Percentiles rank a stretch among this genome's conserved stretches.
phyloP scores from a whole-genome alignment of 75 land plant genomes.

The Cunninghamia lanceolata region DNA sequence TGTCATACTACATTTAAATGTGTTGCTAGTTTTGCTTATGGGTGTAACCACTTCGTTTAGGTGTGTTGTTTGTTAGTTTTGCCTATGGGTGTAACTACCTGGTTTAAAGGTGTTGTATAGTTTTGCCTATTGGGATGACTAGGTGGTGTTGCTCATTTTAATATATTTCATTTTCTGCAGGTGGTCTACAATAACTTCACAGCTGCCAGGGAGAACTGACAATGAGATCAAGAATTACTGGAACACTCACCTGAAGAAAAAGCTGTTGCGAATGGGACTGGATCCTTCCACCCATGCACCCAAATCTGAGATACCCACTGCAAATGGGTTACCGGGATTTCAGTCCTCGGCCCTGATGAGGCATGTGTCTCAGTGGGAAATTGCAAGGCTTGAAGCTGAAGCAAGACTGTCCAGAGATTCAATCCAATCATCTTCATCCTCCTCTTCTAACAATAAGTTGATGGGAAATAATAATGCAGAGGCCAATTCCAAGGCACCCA shows the following conservation, averaged over 20 bases:
- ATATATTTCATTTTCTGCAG: neutral
- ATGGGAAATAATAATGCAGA: neutral
- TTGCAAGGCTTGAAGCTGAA: conserved; percentile 13
- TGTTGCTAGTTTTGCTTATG: neutral
- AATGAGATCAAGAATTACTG: conserved; percentile 15
- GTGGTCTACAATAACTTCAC: conserved; percentile 9
- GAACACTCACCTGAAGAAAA: conserved; percentile 14
- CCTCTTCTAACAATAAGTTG: neutral
- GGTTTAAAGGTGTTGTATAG: too few relatives aligned
- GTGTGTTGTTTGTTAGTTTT: too few relatives aligned
- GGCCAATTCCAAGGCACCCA: neutral
- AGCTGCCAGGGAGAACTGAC: conserved; percentile 8
- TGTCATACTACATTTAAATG: neutral
- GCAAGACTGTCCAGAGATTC: conserved; percentile 3
- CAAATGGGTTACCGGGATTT: neutral
- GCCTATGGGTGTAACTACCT: too few relatives aligned
- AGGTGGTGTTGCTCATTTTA: neutral
- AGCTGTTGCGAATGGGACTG: neutral
- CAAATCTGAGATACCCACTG: neutral
- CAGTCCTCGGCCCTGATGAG: neutral
- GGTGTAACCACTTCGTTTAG: neutral
- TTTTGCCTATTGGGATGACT: neutral
- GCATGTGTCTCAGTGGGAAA: conserved; percentile 12
- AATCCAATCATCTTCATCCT: neutral
- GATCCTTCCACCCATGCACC: conserved; percentile 9